A percentile compares a stretch with the other conserved stretches of the same genome.
These are phyloP conservation scores for Didymellaceae sp. DNA, from an alignment of 2,329 filamentous ascomycete species.

Conservation along the genomic window DNA sequence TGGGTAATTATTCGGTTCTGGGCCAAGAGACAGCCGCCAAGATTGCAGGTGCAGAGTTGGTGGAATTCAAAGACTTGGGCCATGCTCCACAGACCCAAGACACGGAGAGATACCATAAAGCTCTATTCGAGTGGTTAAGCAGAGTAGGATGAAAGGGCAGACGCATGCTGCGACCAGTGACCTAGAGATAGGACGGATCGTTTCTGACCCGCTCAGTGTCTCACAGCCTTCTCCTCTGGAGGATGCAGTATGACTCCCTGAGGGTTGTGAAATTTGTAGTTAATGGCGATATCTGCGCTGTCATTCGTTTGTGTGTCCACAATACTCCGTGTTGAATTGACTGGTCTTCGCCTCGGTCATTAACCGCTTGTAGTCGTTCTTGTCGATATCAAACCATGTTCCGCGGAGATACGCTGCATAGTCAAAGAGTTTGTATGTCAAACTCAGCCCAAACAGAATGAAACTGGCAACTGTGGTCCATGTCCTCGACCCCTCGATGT, in stretches of 20 bases:
- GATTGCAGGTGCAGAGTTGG: conserved; percentile 54
- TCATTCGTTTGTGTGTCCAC: neutral
- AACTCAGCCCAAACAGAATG: neutral
- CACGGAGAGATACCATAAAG: conserved; percentile 56
- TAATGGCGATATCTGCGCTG: too few relatives aligned
- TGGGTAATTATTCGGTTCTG: conserved; percentile 60
- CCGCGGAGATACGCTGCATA: conserved; percentile 1
- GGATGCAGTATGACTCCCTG: too few relatives aligned
- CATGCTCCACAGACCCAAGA: conserved; percentile 63
- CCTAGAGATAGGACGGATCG: too few relatives aligned
- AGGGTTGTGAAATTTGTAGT: too few relatives aligned
- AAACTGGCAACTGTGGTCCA: conserved; percentile 7
- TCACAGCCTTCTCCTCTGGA: too few relatives aligned
- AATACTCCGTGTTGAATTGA: neutral
- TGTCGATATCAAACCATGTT: conserved; percentile 4
- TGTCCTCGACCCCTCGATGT: neutral
- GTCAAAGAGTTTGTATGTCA: neutral
- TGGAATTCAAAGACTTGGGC: conserved; percentile 58
- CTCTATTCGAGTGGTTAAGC: conserved; percentile 55
- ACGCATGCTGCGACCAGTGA: too few relatives aligned
- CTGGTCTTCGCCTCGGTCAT: neutral
- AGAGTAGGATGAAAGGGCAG: neutral
- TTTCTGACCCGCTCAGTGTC: too few relatives aligned
- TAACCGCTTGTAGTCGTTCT: conserved; percentile 5
- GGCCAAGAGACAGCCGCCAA: conserved; percentile 54